Evolutionary conservation across 371 early-diverging fungal species (phyloP).

Genomic region (Basidiobolus meristosporus): DNA sequence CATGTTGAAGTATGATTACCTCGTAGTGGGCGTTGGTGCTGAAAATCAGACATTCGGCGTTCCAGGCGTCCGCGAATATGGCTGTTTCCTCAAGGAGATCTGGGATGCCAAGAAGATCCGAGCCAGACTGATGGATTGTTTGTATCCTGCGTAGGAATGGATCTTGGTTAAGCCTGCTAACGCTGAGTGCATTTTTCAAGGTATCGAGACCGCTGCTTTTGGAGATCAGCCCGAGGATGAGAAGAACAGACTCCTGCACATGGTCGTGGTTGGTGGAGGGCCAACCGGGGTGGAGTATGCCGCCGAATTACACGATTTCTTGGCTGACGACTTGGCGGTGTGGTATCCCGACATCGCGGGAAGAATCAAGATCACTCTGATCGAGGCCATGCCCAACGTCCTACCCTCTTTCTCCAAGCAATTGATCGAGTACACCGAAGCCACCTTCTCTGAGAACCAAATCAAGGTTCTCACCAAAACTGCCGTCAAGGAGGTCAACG

Average conservation of each 20-base stretch:
- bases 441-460: slow-evolving; percentile 66
- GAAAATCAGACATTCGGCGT: slow-evolving; percentile 81
- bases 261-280: slow-evolving; percentile 92
- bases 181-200: too few relatives aligned
- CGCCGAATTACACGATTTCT: slow-evolving; percentile 83
- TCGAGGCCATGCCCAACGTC: slow-evolving; percentile 75
- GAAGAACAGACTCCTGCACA: slow-evolving; percentile 72
- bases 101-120: slow-evolving; percentile 85
- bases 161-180: too few relatives aligned
- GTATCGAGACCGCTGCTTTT: slow-evolving; percentile 73
- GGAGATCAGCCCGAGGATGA: slow-evolving; percentile 45
- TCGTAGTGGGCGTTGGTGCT: slow-evolving; percentile 78
- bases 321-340: slow-evolving; percentile 55
- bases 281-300: slow-evolving; percentile 93
- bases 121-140: slow-evolving; percentile 60
- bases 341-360: slow-evolving; percentile 78
- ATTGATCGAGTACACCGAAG: slow-evolving; percentile 78
- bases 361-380: slow-evolving; percentile 71
- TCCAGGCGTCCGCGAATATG: slow-evolving; percentile 61
- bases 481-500: slow-evolving; percentile 70
- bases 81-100: slow-evolving; percentile 72
- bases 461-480: slow-evolving; percentile 74
- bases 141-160: background rate
- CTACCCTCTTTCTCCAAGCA: slow-evolving; percentile 76
- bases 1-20: slow-evolving; percentile 63